Base-by-base conservation (phyloP, 73 alveolate genomes). In the Tetrahymena elliotti region DNA sequence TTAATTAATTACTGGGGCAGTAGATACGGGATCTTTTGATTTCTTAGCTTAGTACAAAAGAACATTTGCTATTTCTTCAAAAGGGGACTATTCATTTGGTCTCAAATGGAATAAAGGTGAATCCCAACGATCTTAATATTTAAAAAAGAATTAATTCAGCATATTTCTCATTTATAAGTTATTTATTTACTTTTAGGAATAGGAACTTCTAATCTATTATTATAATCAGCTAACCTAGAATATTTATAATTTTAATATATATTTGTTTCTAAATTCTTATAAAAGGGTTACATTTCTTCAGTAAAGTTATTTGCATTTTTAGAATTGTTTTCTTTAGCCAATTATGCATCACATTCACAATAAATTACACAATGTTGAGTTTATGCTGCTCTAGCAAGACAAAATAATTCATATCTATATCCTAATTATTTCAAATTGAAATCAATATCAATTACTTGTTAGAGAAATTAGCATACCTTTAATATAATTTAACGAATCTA, bases 21-120 rank as follows among this genome's bases (percentile, higher is more conserved):
- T 99, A 38, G 99, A 97, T 6, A 98, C 98, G 6, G 99, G 99
- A 94, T 98, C 99, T 93, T 97, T 98, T 8, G 99, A 99, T 93
- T 95, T 97, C 93, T 99, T 98, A 22, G 99, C 99, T 82, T 95
- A 97, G 84, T 93, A 93, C 84, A 88, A 94, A 35, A 99, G 94
- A 34, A 97, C 97, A 22, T 97, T 97, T 33, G 95, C 94, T 52
- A 99, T 97, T 53, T 97, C 99, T 84, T 98, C 99, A 94, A 95
- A 95, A 31, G 99, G 99, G 2, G 98, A 94, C 38, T 97, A 98
- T 68, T 98, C 99, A 41, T 97, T 94, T 22, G 94, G 94, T 93
- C 98, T 97, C 16, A 98, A 92, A 20, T 95, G 93, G 95, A 98
- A 96, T 39, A 97, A 96, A 2, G 99, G 99, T 36, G 97, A 94